phyloP scores from a whole-genome alignment of 2,329 filamentous ascomycete species.

The Eutypella sp. region DNA sequence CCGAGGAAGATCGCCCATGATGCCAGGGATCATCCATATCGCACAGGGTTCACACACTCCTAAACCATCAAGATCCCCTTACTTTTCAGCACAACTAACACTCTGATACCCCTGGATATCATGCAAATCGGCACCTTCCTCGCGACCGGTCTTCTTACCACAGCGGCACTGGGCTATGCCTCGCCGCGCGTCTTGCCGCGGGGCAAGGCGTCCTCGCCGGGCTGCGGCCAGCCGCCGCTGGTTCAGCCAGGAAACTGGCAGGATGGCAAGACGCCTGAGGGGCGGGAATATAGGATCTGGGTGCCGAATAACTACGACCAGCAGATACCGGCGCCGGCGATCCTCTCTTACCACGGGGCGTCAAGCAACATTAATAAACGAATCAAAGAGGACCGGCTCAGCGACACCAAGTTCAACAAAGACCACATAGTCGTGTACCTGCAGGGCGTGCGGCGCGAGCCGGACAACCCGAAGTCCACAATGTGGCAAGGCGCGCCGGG shows the following conservation, averaged over 20 bases:
- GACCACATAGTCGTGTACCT: conserved; percentile 40
- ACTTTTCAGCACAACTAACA: too few species aligned
- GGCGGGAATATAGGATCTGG: not conserved
- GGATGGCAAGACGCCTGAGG: not conserved
- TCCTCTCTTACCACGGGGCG: conserved; percentile 45
- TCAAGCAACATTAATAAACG: conserved; percentile 30
- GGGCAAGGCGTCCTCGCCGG: not conserved
- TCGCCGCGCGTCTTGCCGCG: not conserved
- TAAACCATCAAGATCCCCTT: too few species aligned
- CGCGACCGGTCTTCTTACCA: not conserved
- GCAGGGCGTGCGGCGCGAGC: conserved; percentile 25
- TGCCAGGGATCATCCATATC: too few species aligned
- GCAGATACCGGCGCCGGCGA: conserved; percentile 32
- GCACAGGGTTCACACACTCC: too few species aligned
- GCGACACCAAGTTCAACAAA: conserved; percentile 36
- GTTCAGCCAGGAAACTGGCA: not conserved
- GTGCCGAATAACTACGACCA: conserved; percentile 26
- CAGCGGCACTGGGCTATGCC: not conserved
- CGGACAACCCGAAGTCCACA: conserved; percentile 11
- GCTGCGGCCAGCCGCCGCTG: not conserved
- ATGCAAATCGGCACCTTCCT: too few species aligned
- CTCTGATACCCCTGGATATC: too few species aligned
- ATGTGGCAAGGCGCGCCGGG: conserved; percentile 40
- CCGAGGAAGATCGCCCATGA: too few species aligned
- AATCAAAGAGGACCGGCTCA: conserved; percentile 39